phyloP scores from a whole-genome alignment of 495 filamentous ascomycete species.

The Platismatia glauca region DNA sequence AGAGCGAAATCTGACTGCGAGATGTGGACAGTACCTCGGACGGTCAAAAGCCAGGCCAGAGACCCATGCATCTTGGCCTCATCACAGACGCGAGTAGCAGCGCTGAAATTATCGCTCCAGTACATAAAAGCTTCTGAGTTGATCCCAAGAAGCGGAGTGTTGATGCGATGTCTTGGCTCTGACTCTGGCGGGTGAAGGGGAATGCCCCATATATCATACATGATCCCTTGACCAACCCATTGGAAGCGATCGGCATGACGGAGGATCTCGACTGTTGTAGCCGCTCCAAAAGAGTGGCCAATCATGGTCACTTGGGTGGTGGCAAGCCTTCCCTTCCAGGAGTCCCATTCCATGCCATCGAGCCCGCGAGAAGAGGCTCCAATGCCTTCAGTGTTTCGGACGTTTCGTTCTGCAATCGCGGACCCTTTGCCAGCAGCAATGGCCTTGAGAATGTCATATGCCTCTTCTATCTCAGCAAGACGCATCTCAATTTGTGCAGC shows the following conservation, averaged over 20 bases:
- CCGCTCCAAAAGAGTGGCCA: conserved; percentile 11
- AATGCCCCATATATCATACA: conserved; percentile 51
- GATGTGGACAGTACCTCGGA: conserved; percentile 50
- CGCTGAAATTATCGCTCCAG: conserved; percentile 48
- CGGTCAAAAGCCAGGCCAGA: conserved; percentile 48
- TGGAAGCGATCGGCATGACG: conserved; percentile 38
- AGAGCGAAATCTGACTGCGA: conserved; percentile 52
- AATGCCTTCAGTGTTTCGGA: conserved; percentile 41
- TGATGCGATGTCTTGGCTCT: conserved; percentile 34
- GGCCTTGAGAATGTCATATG: conserved; percentile 29
- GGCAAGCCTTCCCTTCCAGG: conserved; percentile 31
- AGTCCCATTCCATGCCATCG: conserved; percentile 30
- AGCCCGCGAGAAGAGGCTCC: conserved; percentile 36
- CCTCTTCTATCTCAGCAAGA: conserved; percentile 36
- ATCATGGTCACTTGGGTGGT: conserved; percentile 21
- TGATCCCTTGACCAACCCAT: conserved; percentile 48
- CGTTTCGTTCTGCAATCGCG: conserved; percentile 36
- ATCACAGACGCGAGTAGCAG: conserved; percentile 39
- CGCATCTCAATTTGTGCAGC: conserved; percentile 34
- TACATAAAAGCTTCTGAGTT: conserved; percentile 56
- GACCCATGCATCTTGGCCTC: conserved; percentile 41
- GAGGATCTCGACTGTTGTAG: conserved; percentile 22
- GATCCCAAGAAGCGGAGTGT: conserved; percentile 45
- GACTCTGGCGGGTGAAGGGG: conserved; percentile 29
- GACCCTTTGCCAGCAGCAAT: conserved; percentile 26